phyloP scores from a whole-genome alignment of 1,284 basidiomycete genomes.

The Ganoderma meredithae region DNA sequence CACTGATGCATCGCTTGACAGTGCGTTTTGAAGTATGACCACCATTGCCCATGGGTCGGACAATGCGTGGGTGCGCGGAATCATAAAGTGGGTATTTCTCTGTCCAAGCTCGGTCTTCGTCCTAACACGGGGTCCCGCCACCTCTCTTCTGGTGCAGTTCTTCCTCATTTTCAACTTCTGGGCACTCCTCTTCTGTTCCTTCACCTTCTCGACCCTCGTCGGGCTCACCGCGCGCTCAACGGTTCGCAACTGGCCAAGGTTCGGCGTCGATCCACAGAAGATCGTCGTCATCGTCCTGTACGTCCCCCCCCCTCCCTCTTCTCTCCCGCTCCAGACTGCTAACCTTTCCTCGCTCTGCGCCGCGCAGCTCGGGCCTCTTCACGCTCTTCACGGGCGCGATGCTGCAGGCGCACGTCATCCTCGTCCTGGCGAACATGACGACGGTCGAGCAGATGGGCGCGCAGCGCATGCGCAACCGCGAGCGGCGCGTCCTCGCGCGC shows the following conservation, averaged over 20 bases:
- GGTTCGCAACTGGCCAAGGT: constrained; percentile 8
- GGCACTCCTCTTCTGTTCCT: constrained; percentile 61
- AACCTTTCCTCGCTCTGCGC: too few relatives aligned
- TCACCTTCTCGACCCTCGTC: constrained; percentile 64
- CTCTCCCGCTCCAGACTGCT: too few relatives aligned
- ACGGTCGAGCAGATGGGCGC: constrained; percentile 80
- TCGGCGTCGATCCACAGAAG: constrained; percentile 64
- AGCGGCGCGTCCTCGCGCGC: constrained; percentile 56
- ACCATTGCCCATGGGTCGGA: constrained; percentile 85
- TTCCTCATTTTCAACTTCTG: constrained; percentile 78
- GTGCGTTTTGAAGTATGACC: constrained; percentile 79
- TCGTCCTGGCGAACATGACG: constrained; percentile 74
- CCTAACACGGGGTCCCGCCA: not conserved
- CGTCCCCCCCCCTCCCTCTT: constrained; percentile 27
- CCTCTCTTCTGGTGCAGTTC: constrained; percentile 50
- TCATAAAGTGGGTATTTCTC: constrained; percentile 45
- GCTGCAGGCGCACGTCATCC: constrained; percentile 61
- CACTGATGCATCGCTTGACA: constrained; percentile 36
- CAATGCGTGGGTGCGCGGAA: constrained; percentile 86
- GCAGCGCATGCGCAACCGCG: constrained; percentile 66
- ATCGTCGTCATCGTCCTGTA: constrained; percentile 73
- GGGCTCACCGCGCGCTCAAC: constrained; percentile 50
- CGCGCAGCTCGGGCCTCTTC: constrained; percentile 66
- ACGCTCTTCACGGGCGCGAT: constrained; percentile 72
- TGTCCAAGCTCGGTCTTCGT: not conserved